Evolutionary conservation across 176 grass and related monocot species (phyloP), one percentile per base, ranked within the genome.

Genomic region (Musa acuminata): DNA sequence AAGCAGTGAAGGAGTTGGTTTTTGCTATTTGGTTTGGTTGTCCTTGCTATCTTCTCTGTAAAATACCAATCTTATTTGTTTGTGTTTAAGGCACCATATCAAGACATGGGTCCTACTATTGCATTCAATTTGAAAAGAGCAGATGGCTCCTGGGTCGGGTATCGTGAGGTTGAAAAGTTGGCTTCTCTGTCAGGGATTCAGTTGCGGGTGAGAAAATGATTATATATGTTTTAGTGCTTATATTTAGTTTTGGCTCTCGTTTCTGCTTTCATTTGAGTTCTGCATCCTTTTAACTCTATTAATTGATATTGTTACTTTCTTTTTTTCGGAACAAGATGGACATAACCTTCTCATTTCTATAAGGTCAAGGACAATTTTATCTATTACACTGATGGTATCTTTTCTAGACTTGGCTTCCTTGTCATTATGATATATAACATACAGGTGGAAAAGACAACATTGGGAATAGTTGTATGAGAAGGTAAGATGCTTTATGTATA

Each of bases 91-190:
- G 82, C 74, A 19, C 53, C 60, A 76, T 58, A 74, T 89, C n/a
- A 67, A 73, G 83, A 88, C 58, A 63, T 77, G 77, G 90, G 94
- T 73, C 90, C 94, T 72, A 97, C 83, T 13, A 87, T 97, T 75
- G 80, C 94, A 79, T 97, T 97, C 87, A 97, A 97, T 83, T 93
- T 97, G 84, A 93, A 85, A 93, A 97, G 94, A 90, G 87, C 85
- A 77, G 94, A 97, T 82, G 85, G 75, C 69, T 87, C 87, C 49
- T 93, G 90, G 90, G 80, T 88, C 83, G 94, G 94, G 78, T 90
- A 91, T 69, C 85, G 84, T 14, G 94, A 97, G 68, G 87, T 93
- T 78, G 94, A 97, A 70, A 97, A 93, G 71, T 71, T 97, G 50
- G 90, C 94, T 78, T 89, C 85, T 43, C 86, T 97, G 74, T 93